Base-by-base conservation (phyloP, 148 eudicot species). In the Agrostemma githago region DNA sequence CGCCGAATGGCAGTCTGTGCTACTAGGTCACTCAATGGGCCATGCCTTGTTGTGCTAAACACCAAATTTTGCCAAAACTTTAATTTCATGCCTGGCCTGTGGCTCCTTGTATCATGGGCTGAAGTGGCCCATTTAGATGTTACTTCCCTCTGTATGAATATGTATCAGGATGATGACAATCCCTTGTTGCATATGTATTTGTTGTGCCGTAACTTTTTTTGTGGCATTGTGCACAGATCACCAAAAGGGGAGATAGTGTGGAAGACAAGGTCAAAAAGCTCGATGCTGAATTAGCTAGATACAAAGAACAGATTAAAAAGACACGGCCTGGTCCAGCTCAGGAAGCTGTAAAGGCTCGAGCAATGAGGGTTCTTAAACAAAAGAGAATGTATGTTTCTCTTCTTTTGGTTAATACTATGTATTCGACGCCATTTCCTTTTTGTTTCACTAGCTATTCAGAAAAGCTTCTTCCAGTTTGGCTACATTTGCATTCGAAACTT, bases 261-360 rank as follows among this genome's bases (percentile, higher is more conserved):
- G 97, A 92, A 74, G 98, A 95, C 39, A 92, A 95, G 89, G 90
- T 95, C 62, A 92, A 92, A 76, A 90, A 70, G 88, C 97, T 95
- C 73, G 98, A 95, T 82, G 80, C 81, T 75, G 98, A 95, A 82
- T 88, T 95, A 76, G 92, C 89, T 20, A 83, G 86, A 82, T 92
- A 84, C 76, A 95, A 82, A 84, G 98, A 95, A 48, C 98, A 95
- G 88, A 87, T 95, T 41, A 92, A 95, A 87, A 95, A 83, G 85
- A 95, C 97, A 42, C 84, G 97, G 9, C 96, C 97, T 62, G 98
- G 98, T 75, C 96, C 98, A 78, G 96, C 97, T 54, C 98, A 92
- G 76, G 98, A 95, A 77, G 97, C 97, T 73, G 89, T 92, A 5
- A 95, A 92, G 83, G 96, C 97, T 82, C 87, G 98, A 73, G 97